These are phyloP conservation scores for Suillus hirtellus DNA, from an alignment of 768 basidiomycete species.

Conservation along the genomic window DNA sequence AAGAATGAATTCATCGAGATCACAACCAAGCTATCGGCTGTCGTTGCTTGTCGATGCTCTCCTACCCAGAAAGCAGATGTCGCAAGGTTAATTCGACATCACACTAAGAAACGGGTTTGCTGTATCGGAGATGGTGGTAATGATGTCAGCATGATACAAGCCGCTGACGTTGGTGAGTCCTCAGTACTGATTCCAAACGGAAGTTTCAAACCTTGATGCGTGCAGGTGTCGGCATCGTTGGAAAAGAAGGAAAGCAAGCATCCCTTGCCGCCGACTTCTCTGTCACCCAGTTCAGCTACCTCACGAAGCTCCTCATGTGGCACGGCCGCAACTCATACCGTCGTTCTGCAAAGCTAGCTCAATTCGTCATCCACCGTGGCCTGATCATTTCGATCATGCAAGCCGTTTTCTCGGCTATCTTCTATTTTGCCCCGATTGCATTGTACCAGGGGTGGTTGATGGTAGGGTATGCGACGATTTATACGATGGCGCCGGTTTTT, in stretches of 20 bases:
- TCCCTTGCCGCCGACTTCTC: constrained; percentile 99
- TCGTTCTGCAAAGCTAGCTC: constrained; percentile 94
- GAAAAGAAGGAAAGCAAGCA: constrained; percentile 98
- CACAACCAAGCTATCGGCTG: constrained; percentile 92
- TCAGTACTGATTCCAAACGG: not conserved
- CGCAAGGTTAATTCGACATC: constrained; percentile 85
- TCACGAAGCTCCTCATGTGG: constrained; percentile 97
- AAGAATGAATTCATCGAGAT: constrained; percentile 95
- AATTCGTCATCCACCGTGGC: constrained; percentile 98
- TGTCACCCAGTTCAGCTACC: constrained; percentile 92
- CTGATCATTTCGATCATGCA: constrained; percentile 98
- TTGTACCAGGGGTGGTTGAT: constrained; percentile 98
- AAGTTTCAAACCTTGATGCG: not conserved
- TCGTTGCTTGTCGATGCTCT: constrained; percentile 97
- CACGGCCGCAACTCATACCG: constrained; percentile 99
- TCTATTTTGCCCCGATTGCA: constrained; percentile 94
- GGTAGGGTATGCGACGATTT: constrained; percentile 94
- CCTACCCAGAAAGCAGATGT: constrained; percentile 99
- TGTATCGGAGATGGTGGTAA: constrained; percentile 99
- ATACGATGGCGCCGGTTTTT: constrained; percentile 99
- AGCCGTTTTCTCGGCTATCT: constrained; percentile 91
- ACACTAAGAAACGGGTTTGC: constrained; percentile 94
- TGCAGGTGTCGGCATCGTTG: constrained; percentile 93
- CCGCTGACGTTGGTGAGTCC: constrained; percentile 91
- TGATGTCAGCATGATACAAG: constrained; percentile 99